Base-by-base conservation (phyloP, 306 rosid species). In the Acmispon strigosus region DNA sequence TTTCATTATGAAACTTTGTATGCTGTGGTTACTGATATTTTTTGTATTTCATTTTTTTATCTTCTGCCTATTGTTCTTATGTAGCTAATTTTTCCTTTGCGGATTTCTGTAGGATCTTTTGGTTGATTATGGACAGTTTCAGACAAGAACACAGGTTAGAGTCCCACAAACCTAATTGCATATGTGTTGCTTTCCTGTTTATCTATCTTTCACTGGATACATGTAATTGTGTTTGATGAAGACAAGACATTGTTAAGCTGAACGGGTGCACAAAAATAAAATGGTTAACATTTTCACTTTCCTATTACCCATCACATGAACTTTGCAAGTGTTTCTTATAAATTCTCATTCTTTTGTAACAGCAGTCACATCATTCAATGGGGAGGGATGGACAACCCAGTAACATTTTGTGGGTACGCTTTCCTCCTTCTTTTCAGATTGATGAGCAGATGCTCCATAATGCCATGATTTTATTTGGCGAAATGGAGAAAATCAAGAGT, bases 401-500 rank as follows among this genome's bases (percentile, higher is more conserved):
- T 69, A 88, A 86, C 0, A 77, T 85, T 74, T 84, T 91, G 81
- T 88, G 91, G 96, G 66, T 91, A 78, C 89, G 96, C 29, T 88
- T 85, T 62, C 97, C 96, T 73, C 92, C 97, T 59, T 72, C 88
- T 70, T 75, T 89, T 74, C 96, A 81, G 81, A 86, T 91, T 73
- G 96, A 91, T 29, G 97, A 91, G 66, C 97, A 85, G 69, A 89
- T 87, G 97, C 92, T 91, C 58, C 96, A 89, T 77, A 89, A 89
- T 82, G 93, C 97, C 20, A 84, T 91, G 93, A 91, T 91, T 75
- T 81, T 87, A 72, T 91, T 87, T 76, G 97, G 97, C 53, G 96
- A 91, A 85, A 91, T 91, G 14, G 91, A 89, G 84, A 89, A 84
- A 65, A 87, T 91, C 62, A 87, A 80, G 81, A 91, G 91, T 81